These are phyloP conservation scores for Dipodascus geniculatus DNA, from an alignment of 805 yeast genomes.

Conservation along the genomic window DNA sequence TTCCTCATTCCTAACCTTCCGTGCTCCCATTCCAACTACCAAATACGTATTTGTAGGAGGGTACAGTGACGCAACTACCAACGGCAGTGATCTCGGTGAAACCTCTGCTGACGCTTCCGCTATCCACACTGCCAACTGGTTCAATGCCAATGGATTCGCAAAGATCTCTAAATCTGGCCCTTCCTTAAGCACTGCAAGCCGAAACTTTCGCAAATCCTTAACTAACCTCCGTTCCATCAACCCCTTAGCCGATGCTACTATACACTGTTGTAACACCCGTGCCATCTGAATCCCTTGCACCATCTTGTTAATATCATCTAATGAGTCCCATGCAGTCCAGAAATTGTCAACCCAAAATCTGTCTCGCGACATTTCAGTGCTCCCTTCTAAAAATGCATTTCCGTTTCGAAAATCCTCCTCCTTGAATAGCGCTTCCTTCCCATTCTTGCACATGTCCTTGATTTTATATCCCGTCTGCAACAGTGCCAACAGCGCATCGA, in stretches of 20 bases:
- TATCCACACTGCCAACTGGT: constrained; percentile 83
- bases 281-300: constrained; percentile 72
- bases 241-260: constrained; percentile 84
- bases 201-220: constrained; percentile 65
- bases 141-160: constrained; percentile 73
- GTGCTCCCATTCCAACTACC: constrained; percentile 83
- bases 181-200: constrained; percentile 81
- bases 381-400: not conserved
- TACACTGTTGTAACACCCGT: constrained; percentile 67
- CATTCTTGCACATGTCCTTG: constrained; percentile 6
- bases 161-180: constrained; percentile 73
- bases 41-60: constrained; percentile 62
- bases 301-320: constrained; percentile 41
- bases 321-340: constrained; percentile 59
- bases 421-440: constrained; percentile 11
- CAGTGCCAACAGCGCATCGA: constrained; percentile 76
- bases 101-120: constrained; percentile 79
- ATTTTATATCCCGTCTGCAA: constrained; percentile 38
- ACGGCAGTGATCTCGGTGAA: constrained; percentile 54
- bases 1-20: constrained; percentile 40
- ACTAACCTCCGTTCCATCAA: constrained; percentile 71
- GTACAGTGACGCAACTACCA: constrained; percentile 78
- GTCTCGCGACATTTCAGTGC: constrained; percentile 29
- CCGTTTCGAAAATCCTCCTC: constrained; percentile 13
- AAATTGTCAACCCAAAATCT: constrained; percentile 65